phyloP scores from a whole-genome alignment of 768 basidiomycete species.

The Favolaschia claudopus region DNA sequence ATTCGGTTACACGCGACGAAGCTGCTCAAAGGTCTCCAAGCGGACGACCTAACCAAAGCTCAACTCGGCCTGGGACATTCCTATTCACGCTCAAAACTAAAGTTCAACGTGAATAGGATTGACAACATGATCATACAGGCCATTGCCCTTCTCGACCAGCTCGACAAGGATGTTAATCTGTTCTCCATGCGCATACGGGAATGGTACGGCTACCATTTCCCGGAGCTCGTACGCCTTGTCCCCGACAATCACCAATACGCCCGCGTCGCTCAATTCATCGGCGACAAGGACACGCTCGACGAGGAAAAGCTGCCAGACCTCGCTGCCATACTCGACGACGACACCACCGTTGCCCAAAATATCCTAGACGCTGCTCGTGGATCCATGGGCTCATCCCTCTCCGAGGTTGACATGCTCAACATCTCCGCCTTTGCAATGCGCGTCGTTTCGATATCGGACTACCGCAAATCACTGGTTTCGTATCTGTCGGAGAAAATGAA shows the following conservation, averaged over 20 bases:
- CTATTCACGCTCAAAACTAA: slow-evolving; percentile 96
- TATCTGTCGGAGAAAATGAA: slow-evolving; percentile 98
- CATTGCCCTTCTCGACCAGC: slow-evolving; percentile 96
- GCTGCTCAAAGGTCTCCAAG: slow-evolving; percentile 87
- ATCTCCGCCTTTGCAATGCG: slow-evolving; percentile 90
- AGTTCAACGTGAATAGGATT: slow-evolving; percentile 95
- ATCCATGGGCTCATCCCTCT: slow-evolving; percentile 92
- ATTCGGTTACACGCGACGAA: slow-evolving; percentile 91
- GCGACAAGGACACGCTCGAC: slow-evolving; percentile 81
- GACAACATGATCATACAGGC: slow-evolving; percentile 99
- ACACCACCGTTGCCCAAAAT: slow-evolving; percentile 88
- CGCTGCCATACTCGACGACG: slow-evolving; percentile 81
- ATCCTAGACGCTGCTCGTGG: slow-evolving; percentile 93
- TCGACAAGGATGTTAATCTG: slow-evolving; percentile 99
- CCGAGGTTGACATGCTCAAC: slow-evolving; percentile 95
- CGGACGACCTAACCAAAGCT: slow-evolving; percentile 88
- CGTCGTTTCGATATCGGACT: slow-evolving; percentile 91
- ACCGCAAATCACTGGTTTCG: slow-evolving; percentile 87
- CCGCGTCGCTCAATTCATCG: slow-evolving; percentile 83
- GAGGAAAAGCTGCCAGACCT: slow-evolving; percentile 86
- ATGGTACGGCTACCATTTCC: slow-evolving; percentile 99
- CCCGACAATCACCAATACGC: slow-evolving; percentile 96
- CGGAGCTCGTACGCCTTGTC: slow-evolving; percentile 92
- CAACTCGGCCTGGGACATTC: slow-evolving; percentile 98
- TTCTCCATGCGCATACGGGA: slow-evolving; percentile 98